Conservation (phyloP, 116 monocot species). For the Papilionanthe hybrid region DNA sequence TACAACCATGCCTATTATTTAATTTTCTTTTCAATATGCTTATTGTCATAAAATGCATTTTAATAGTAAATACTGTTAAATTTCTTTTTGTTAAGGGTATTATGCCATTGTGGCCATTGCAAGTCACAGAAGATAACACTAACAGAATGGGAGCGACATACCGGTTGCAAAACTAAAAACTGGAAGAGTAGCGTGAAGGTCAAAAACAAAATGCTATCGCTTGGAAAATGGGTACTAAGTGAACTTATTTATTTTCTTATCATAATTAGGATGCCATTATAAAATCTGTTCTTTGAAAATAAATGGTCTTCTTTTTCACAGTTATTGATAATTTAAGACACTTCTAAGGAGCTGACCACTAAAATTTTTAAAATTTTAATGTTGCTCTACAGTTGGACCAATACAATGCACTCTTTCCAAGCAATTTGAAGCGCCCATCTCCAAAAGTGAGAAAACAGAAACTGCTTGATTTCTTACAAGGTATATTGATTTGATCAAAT, state of each 20-base stretch:
- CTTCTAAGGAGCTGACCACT: not conserved
- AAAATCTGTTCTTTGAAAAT: not conserved
- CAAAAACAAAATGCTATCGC: conserved; percentile 49
- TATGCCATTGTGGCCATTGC: conserved; percentile 72
- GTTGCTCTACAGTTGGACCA: conserved; percentile 35
- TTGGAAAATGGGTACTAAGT: conserved; percentile 65
- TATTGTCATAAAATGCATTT: not conserved
- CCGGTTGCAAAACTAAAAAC: conserved; percentile 78
- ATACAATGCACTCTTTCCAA: conserved; percentile 22
- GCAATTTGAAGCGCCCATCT: conserved; percentile 29
- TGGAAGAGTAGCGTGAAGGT: conserved; percentile 81
- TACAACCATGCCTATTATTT: not conserved
- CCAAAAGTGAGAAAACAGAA: conserved; percentile 53
- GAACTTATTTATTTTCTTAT: not conserved
- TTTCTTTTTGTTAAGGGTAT: conserved; percentile 39
- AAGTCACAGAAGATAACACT: conserved; percentile 47
- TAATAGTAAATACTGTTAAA: not conserved
- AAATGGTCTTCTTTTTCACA: not conserved
- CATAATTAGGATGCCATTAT: not conserved
- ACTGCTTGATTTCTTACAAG: conserved; percentile 56
- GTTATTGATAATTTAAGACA: not conserved
- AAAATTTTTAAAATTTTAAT: not conserved
- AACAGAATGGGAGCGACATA: conserved; percentile 87
- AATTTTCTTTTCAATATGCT: not conserved
- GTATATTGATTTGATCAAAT: conserved; percentile 25